Evolutionary conservation across 495 filamentous ascomycete genomes (phyloP).

Genomic region (Sphaerosporella brunnea): DNA sequence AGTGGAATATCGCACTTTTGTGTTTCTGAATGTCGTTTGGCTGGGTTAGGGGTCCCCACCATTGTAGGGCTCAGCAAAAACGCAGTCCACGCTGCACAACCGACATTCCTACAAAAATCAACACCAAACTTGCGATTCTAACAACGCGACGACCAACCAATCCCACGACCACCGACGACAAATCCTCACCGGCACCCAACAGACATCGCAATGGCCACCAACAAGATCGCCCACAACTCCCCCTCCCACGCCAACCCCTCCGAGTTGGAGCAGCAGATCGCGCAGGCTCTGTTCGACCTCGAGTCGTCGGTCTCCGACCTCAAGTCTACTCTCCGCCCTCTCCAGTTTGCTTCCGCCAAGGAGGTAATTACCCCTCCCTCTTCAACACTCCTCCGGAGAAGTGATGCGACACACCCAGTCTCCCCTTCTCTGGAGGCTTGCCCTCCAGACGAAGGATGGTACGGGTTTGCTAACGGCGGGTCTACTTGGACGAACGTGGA

Average conservation of each 20-base stretch:
- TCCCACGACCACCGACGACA: conserved; percentile 9
- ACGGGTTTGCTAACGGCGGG: conserved; percentile 33
- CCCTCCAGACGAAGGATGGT: conserved; percentile 26
- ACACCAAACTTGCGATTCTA: not conserved
- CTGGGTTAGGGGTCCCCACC: not conserved
- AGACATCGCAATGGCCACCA: conserved; percentile 54
- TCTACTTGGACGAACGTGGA: conserved; percentile 42
- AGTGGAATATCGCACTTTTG: not conserved
- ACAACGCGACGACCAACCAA: not conserved
- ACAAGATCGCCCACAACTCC: conserved; percentile 94
- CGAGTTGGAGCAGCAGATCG: conserved; percentile 87
- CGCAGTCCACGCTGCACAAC: not conserved
- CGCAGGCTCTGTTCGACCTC: conserved; percentile 87
- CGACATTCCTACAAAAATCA: not conserved
- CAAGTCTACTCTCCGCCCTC: conserved; percentile 74
- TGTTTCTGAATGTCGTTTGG: not conserved
- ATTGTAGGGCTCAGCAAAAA: not conserved
- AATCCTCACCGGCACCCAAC: too few species aligned
- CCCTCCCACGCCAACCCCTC: too few species aligned
- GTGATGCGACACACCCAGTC: conserved; percentile 22
- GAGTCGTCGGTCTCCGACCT: conserved; percentile 96
- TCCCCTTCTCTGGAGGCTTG: conserved; percentile 24
- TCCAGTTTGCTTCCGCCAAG: conserved; percentile 92
- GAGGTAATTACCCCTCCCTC: conserved; percentile 80
- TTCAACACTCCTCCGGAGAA: conserved; percentile 13